Evolutionary conservation across 768 basidiomycete genomes (phyloP), one percentile per base, ranked within the genome.

Genomic region (Lactarius trivialis): DNA sequence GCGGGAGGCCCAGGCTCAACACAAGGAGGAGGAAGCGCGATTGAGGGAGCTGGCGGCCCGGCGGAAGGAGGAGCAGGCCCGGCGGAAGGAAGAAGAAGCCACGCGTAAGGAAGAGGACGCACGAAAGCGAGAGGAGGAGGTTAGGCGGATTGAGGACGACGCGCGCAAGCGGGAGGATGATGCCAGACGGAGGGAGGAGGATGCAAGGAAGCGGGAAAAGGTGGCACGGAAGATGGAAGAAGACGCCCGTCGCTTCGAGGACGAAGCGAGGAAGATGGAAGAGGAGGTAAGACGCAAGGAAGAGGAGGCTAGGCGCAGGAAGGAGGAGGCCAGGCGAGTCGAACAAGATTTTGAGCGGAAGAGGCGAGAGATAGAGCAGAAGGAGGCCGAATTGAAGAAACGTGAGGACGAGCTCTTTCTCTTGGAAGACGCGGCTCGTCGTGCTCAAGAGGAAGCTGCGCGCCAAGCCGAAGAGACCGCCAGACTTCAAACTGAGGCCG

Each of bases 111-210:
- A 74, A 24, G 69, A 71, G 41, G 71, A 71, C 7, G 68, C 71
- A 4, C 67, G 49, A 43, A 61, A 39, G 50, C 72, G 70, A 6
- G 72, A 74, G 49, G 70, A 71, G 60, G 71, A 72, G n/a, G 67
- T 70, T 9, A 66, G 54, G 58, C 62, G 55, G 55, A 68, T 61
- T 41, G 75, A 76, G 58, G 73, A 73, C 36, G 73, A 74, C 4
- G 60, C 74, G 36, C 71, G 68, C 63, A 72, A 60, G 67, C 75
- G 68, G 52, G 77, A 73, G 30, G 76, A 76, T 19, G 78, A 79
- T 30, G 68, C 72, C 1, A 68, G 60, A 57, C 68, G 69, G 28
- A 60, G 60, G 45, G 71, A 71, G 57, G 71, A 71, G 41, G 67
- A 70, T 7, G 67, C 70, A 5, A 60, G 68, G 37, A 60, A 55